A percentile compares a stretch with the other conserved stretches of the same genome.
phyloP scores from a whole-genome alignment of 1,139 yeast genomes.

The Yamadazyma blattariae region DNA sequence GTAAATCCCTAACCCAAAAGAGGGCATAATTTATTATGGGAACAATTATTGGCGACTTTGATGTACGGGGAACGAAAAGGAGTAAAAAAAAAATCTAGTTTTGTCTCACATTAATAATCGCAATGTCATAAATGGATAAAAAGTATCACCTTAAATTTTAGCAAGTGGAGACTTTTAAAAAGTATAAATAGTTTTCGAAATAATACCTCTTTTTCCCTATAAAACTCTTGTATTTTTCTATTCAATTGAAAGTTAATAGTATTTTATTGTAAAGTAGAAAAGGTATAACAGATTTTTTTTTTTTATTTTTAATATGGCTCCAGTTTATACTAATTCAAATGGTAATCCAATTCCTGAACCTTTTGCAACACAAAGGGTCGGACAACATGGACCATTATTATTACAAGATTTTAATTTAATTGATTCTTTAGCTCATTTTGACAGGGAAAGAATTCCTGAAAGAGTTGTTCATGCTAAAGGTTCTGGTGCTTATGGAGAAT shows the following conservation, averaged over 20 bases:
- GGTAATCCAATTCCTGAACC: conserved; percentile 63
- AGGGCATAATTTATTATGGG: no score
- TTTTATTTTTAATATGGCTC: background rate
- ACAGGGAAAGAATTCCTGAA: conserved; percentile 78
- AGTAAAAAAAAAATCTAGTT: no score
- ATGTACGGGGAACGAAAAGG: no score
- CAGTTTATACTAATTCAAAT: conserved; percentile 53
- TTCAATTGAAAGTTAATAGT: background rate
- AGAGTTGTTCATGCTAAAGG: conserved; percentile 86
- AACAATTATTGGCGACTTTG: no score
- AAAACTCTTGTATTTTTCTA: no score
- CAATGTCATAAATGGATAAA: no score
- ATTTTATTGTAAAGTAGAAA: background rate
- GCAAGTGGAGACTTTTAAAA: no score
- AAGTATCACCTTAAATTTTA: no score
- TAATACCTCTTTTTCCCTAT: no score
- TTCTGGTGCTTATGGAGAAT: conserved; percentile 72
- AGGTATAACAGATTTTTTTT: background rate
- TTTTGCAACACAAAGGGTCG: conserved; percentile 65
- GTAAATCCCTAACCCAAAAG: no score
- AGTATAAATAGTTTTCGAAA: no score
- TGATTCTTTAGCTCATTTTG: conserved; percentile 72
- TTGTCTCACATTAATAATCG: no score
- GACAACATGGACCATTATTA: conserved; percentile 65
- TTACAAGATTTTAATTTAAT: conserved; percentile 71